phyloP scores from a whole-genome alignment of 345 rosid genomes.

The Passiflora organensis region DNA sequence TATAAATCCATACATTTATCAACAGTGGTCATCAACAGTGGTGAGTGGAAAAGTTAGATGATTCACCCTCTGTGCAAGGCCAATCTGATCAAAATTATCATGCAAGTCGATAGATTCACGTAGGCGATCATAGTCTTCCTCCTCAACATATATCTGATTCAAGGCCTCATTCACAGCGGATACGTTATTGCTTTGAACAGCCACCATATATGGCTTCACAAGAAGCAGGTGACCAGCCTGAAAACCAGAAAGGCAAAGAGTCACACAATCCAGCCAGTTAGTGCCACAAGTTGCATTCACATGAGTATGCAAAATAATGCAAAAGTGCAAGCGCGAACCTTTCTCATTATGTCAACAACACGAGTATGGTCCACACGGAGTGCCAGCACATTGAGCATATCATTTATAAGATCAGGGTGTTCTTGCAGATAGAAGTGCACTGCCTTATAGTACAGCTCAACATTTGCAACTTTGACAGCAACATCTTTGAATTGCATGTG shows the following conservation, averaged over 20 bases:
- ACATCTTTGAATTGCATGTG: conserved; percentile 99
- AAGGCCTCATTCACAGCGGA: conserved; percentile 93
- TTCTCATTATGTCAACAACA: conserved; percentile 95
- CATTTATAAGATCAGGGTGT: conserved; percentile 91
- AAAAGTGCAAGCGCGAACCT: conserved; percentile 39
- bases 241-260: conserved; percentile 11
- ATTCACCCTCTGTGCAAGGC: conserved; percentile 82
- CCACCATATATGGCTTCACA: conserved; percentile 94
- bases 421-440: conserved; percentile 98
- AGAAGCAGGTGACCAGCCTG: conserved; percentile 94
- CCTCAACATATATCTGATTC: conserved; percentile 87
- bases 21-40: background rate
- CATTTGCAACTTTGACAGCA: conserved; percentile 87
- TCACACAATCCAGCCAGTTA: background rate
- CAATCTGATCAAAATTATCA: conserved; percentile 89
- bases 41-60: background rate
- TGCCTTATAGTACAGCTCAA: conserved; percentile 91
- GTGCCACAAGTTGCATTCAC: background rate
- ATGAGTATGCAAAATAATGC: background rate
- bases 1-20: background rate
- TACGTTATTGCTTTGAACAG: conserved; percentile 91
- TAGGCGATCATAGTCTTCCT: conserved; percentile 91
- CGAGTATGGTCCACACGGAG: conserved; percentile 93
- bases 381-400: conserved; percentile 90
- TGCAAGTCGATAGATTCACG: conserved; percentile 89